phyloP scores from a whole-genome alignment of 2,329 filamentous ascomycete species.

The Aureobasidium sp. region DNA sequence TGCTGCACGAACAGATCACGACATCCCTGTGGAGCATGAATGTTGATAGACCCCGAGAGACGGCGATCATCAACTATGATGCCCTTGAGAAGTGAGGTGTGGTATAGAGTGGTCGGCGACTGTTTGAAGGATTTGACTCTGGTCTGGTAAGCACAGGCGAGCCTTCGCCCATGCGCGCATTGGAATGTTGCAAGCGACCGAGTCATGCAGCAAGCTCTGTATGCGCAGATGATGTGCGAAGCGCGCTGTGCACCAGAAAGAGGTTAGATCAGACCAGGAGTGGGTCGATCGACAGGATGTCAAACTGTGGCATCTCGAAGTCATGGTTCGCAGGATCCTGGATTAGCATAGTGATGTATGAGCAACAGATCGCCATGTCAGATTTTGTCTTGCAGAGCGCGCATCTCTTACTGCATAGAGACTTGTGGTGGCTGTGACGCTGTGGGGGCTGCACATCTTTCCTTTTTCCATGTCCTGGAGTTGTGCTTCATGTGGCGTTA shows the following conservation, averaged over 20 bases:
- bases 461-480: not conserved
- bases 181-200: not conserved
- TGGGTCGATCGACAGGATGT: no score
- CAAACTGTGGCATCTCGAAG: not conserved
- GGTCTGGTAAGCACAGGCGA: not conserved
- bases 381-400: not conserved
- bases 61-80: not conserved
- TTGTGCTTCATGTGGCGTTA: not conserved
- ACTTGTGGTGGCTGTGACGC: not conserved
- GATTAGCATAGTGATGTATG: not conserved
- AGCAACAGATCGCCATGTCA: not conserved
- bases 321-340: not conserved
- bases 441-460: not conserved
- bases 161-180: not conserved
- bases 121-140: not conserved
- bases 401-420: no score
- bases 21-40: not conserved
- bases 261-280: not conserved
- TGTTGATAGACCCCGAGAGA: not conserved
- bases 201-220: not conserved
- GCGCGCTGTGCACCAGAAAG: not conserved
- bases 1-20: not conserved
- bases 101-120: not conserved
- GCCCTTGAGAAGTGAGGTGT: not conserved
- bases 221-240: not conserved